Percentiles rank a stretch among this genome's conserved stretches.
Evolutionary conservation across 2,329 filamentous ascomycete genomes (phyloP).

Genomic region (Diaporthe eres): DNA sequence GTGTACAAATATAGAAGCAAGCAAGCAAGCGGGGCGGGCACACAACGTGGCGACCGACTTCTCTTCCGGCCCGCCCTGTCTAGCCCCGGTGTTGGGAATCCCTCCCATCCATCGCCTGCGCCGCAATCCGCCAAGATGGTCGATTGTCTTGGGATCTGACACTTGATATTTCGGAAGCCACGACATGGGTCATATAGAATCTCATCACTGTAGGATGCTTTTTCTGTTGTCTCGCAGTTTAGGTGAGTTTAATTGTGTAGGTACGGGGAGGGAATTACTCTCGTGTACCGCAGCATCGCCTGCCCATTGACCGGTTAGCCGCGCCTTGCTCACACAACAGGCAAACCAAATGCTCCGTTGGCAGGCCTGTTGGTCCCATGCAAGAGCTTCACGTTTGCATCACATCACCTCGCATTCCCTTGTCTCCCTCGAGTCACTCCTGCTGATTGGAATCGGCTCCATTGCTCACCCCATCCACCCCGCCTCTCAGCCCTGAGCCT

Average conservation of each 20-base stretch:
- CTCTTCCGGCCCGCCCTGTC: constrained; percentile 6
- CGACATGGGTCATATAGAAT: background rate
- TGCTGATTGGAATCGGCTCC: constrained; percentile 19
- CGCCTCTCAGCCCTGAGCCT: background rate
- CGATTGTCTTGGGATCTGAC: constrained; percentile 24
- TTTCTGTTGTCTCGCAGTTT: too few relatives aligned
- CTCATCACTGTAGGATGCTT: background rate
- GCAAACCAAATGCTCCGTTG: background rate
- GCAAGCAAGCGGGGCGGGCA: background rate
- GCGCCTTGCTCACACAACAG: constrained; percentile 4
- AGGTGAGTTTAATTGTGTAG: background rate
- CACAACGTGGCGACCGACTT: constrained; percentile 21
- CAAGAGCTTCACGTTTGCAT: constrained; percentile 5
- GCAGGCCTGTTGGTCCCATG: constrained; percentile 21
- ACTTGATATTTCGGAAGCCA: constrained; percentile 1
- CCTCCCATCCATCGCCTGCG: constrained; percentile 17
- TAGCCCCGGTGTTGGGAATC: constrained; percentile 27
- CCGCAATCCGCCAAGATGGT: constrained; percentile 25
- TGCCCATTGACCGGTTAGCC: constrained; percentile 13
- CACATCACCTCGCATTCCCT: constrained; percentile 28
- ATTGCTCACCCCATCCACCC: constrained; percentile 1
- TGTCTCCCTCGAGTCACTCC: background rate
- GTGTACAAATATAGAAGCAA: constrained; percentile 18
- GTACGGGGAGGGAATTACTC: too few relatives aligned
- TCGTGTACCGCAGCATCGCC: background rate